phyloP scores from a whole-genome alignment of 164 flowering plant species.

The Aristolochia californica region DNA sequence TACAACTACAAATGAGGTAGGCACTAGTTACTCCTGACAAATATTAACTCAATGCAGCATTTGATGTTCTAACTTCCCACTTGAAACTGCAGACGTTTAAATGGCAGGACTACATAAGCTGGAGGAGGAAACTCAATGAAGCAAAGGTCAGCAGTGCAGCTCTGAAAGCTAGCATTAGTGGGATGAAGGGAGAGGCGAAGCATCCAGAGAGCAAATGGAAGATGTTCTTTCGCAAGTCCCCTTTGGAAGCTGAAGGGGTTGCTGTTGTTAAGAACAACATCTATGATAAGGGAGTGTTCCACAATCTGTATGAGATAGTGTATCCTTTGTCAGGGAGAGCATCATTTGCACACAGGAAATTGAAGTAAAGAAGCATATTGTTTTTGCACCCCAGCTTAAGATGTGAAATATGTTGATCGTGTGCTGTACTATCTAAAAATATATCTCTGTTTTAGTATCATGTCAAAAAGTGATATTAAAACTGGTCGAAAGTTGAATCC shows the following conservation, averaged over 20 bases:
- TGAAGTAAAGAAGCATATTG: slow-evolving; percentile 13
- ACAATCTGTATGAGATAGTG: slow-evolving; percentile 50
- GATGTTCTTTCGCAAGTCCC: slow-evolving; percentile 50
- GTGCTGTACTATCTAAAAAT: too few species aligned
- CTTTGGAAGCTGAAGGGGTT: slow-evolving; percentile 29
- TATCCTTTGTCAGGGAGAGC: slow-evolving; percentile 59
- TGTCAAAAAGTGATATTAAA: too few species aligned
- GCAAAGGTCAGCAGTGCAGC: slow-evolving; percentile 76
- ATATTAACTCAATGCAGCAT: neutral
- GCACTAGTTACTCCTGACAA: neutral
- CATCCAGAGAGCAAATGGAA: slow-evolving; percentile 62
- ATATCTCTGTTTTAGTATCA: too few species aligned
- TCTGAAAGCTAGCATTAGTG: slow-evolving; percentile 54
- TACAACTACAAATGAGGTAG: slow-evolving; percentile 93
- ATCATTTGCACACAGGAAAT: slow-evolving; percentile 33
- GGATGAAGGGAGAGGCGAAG: too few species aligned
- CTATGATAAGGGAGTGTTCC: slow-evolving; percentile 54
- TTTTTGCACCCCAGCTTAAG: too few species aligned
- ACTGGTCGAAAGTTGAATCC: too few species aligned
- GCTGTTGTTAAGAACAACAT: slow-evolving; percentile 42
- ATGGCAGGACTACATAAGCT: slow-evolving; percentile 76
- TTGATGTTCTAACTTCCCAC: neutral
- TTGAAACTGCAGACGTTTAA: slow-evolving; percentile 53
- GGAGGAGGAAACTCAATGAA: slow-evolving; percentile 65
- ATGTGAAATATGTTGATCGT: too few species aligned